Evolutionary conservation across 2,329 filamentous ascomycete species (phyloP).

Genomic region (Fusarium paranaense): DNA sequence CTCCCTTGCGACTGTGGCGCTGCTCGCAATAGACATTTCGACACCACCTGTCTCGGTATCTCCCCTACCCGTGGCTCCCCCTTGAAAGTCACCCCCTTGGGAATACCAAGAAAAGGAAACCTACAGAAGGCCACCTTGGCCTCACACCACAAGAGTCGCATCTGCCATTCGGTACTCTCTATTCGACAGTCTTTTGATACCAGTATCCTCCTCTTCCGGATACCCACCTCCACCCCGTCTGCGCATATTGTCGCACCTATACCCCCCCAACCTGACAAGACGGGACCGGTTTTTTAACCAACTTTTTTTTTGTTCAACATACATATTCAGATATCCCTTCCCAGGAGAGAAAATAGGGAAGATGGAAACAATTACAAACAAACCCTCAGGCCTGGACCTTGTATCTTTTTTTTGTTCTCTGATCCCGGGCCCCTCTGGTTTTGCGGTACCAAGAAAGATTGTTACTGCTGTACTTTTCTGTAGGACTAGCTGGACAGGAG

Average conservation of each 20-base stretch:
- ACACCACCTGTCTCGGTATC: conserved; percentile 38
- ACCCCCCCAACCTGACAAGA: conserved; percentile 37
- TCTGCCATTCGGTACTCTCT: conserved; percentile 31
- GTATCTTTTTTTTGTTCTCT: conserved; percentile 25
- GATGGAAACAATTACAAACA: conserved; percentile 35
- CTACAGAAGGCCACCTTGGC: conserved; percentile 18
- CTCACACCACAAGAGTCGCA: conserved; percentile 21
- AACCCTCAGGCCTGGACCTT: conserved; percentile 36
- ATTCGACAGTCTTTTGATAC: conserved; percentile 42
- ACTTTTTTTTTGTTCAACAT: conserved; percentile 39
- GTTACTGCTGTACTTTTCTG: conserved; percentile 41
- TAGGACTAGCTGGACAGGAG: conserved; percentile 42
- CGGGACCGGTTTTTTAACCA: conserved; percentile 24
- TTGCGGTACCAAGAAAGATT: conserved; percentile 40
- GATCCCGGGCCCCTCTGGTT: conserved; percentile 33
- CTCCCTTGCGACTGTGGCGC: conserved; percentile 32
- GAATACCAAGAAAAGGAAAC: conserved; percentile 13
- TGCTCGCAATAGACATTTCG: conserved; percentile 35
- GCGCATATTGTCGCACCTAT: conserved; percentile 45
- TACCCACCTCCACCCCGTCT: conserved; percentile 32
- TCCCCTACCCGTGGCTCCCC: conserved; percentile 7
- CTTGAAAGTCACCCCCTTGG: conserved; percentile 10
- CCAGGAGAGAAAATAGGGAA: conserved; percentile 23
- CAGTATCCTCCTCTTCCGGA: conserved; percentile 38
- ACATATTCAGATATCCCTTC: conserved; percentile 38